These are phyloP conservation scores for Omphalea diandra DNA, from an alignment of 441 rosid genomes.

Conservation along the genomic window DNA sequence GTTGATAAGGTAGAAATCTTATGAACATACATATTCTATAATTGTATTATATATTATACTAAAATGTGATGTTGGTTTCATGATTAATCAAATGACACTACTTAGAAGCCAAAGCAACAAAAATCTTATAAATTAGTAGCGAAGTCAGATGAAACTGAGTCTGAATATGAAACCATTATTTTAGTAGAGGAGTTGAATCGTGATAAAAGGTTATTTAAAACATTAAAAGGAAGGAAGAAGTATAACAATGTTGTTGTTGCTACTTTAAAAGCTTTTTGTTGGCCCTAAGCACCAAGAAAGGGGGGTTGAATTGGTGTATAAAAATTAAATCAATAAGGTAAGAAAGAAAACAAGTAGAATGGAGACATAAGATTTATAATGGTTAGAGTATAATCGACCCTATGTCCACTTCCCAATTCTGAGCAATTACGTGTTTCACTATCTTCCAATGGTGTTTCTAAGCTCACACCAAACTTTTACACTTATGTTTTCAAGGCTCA, in stretches of 20 bases:
- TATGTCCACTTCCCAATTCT: too few relatives aligned
- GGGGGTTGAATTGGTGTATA: too few relatives aligned
- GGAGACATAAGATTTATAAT: too few relatives aligned
- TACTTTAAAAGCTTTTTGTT: constrained; percentile 45
- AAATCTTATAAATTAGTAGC: constrained; percentile 7
- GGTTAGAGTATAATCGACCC: too few relatives aligned
- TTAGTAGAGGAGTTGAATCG: not conserved
- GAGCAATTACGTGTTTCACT: too few relatives aligned
- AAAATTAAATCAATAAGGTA: too few relatives aligned
- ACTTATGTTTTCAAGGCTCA: too few relatives aligned
- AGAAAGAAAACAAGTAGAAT: too few relatives aligned
- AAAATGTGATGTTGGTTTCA: constrained; percentile 10
- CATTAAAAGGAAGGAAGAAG: constrained; percentile 22
- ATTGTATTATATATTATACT: not conserved
- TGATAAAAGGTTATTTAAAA: constrained; percentile 23
- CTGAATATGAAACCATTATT: not conserved
- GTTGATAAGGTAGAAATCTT: constrained; percentile 21
- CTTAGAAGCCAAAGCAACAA: constrained; percentile 19
- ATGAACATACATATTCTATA: not conserved
- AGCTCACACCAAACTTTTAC: too few relatives aligned
- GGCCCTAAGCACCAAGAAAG: too few relatives aligned
- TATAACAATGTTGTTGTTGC: constrained; percentile 40
- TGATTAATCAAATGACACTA: constrained; percentile 25
- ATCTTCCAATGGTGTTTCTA: too few relatives aligned
- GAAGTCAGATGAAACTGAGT: not conserved